Evolutionary conservation across 2,329 filamentous ascomycete genomes (phyloP), one percentile per base, ranked within the genome.

Genomic region (Penicillium sp.): DNA sequence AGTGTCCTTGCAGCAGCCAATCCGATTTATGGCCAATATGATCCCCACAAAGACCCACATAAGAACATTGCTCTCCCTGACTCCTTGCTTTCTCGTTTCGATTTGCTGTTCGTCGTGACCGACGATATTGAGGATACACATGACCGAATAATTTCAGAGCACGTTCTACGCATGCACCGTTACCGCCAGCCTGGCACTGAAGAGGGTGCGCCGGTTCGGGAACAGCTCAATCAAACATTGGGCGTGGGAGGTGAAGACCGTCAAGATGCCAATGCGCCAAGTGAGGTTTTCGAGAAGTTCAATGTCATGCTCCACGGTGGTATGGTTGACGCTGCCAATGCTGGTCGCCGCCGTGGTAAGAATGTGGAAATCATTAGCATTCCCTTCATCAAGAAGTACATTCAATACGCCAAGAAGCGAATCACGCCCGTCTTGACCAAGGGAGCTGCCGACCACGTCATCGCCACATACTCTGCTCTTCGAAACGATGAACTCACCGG

Each of bases 341-440:
- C 87, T 13, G 89, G 89, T 10, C 85, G 90, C 38, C 89, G 90
- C 11, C 78, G 87, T 26, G 85, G 85, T 65, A 89, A 89, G 73
- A 88, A 89, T 62, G 85, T 89, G 5, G 92, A 97, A 72, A 90
- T 99, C 14, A 80, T 99, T 52, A 96, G 90, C 76, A 97, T 99
- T 58, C 90, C 92, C 0, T 99, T 99, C 76, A 92, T 99, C 81
- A 99, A 99, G 79, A 99, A 99, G 77, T 99, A 97, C 74, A 95
- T 99, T 44, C 94, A 99, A 72, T 99, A 99, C 74, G 92, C 94
- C 62, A 99, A 99, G 79, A 89, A 85, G 35, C 82, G 94, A 70
- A 84, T 96, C 69, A 95, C 92, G 82, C 94, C 94, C 0, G 80
- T 96, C 39, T 79, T 99, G 59, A 96, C 92, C 0, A 91, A 94